Evolutionary conservation across 1,284 basidiomycete species (phyloP).

Genomic region (Kalmanozyma brasiliensis): DNA sequence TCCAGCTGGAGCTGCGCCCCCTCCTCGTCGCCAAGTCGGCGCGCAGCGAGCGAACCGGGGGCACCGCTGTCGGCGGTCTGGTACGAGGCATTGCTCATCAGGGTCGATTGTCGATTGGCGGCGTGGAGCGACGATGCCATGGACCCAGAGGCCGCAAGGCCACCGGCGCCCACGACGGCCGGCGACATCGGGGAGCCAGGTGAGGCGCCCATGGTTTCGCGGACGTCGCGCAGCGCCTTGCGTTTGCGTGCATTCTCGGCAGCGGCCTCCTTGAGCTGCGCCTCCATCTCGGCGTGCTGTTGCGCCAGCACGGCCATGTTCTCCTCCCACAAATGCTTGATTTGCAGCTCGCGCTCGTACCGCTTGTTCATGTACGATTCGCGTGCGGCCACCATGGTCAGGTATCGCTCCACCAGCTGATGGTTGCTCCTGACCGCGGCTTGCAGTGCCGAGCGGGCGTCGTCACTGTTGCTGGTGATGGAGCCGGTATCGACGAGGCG

Average conservation of each 20-base stretch:
- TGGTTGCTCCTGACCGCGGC: slow-evolving; percentile 30
- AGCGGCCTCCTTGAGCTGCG: slow-evolving; percentile 72
- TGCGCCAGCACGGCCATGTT: slow-evolving; percentile 85
- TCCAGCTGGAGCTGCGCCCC: slow-evolving; percentile 40
- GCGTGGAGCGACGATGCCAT: slow-evolving; percentile 7
- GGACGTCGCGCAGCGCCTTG: slow-evolving; percentile 65
- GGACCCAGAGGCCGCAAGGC: slow-evolving; percentile 16
- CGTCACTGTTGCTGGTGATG: slow-evolving; percentile 17
- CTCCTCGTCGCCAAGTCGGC: slow-evolving; percentile 38
- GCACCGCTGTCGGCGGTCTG: slow-evolving; percentile 16
- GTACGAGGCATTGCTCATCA: slow-evolving; percentile 21
- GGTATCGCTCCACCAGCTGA: slow-evolving; percentile 76
- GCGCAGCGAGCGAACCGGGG: slow-evolving; percentile 29
- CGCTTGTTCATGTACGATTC: slow-evolving; percentile 76
- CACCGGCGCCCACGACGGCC: slow-evolving; percentile 7
- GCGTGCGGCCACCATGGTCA: slow-evolving; percentile 80
- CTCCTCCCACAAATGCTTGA: slow-evolving; percentile 84
- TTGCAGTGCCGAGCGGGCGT: slow-evolving; percentile 37
- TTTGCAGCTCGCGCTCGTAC: slow-evolving; percentile 81
- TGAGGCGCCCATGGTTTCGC: slow-evolving; percentile 67
- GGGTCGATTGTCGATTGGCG: slow-evolving; percentile 23
- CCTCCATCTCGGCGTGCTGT: slow-evolving; percentile 86
- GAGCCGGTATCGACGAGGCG: slow-evolving; percentile 39
- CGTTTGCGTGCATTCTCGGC: slow-evolving; percentile 70
- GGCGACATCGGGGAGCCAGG: slow-evolving; percentile 50